phyloP scores from a whole-genome alignment of 2,329 filamentous ascomycete species.

The Diaporthe ampelina region DNA sequence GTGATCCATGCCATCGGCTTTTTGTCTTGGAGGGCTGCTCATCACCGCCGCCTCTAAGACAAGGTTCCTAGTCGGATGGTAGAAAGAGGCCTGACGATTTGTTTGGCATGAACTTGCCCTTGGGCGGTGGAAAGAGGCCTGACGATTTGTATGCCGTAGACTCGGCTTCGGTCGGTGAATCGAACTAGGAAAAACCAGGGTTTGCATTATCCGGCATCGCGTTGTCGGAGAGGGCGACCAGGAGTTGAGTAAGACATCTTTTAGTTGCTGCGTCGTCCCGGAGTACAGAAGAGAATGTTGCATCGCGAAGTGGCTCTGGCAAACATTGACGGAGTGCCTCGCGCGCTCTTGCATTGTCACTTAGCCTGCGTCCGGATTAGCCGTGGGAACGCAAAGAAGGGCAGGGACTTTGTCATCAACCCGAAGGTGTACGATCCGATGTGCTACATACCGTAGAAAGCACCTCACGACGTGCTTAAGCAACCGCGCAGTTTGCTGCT shows the following conservation, averaged over 20 bases:
- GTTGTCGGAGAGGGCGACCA: slow-evolving; percentile 96
- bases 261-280: slow-evolving; percentile 98
- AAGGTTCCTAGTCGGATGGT: slow-evolving; percentile 23
- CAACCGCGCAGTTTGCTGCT: slow-evolving; percentile 95
- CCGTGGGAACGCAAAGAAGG: neutral
- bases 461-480: slow-evolving; percentile 98
- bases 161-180: slow-evolving; percentile 21
- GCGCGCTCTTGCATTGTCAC: slow-evolving; percentile 94
- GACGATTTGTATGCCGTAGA: slow-evolving; percentile 26
- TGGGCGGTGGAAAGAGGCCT: slow-evolving; percentile 14
- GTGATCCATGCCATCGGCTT: no score
- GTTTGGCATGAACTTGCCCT: slow-evolving; percentile 12
- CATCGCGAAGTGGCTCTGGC: slow-evolving; percentile 97
- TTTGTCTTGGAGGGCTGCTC: neutral
- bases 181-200: slow-evolving; percentile 42
- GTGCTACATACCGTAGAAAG: slow-evolving; percentile 82
- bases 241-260: slow-evolving; percentile 94
- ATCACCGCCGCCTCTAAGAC: neutral
- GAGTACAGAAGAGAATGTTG: slow-evolving; percentile 95
- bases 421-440: neutral
- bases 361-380: slow-evolving; percentile 71
- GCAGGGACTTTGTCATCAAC: neutral
- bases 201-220: slow-evolving; percentile 63
- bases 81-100: slow-evolving; percentile 12
- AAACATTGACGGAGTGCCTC: slow-evolving; percentile 96